Percentiles rank a stretch among this genome's conserved stretches.
Evolutionary conservation across 768 basidiomycete species (phyloP).

Genomic region (Dentipellis fragilis): DNA sequence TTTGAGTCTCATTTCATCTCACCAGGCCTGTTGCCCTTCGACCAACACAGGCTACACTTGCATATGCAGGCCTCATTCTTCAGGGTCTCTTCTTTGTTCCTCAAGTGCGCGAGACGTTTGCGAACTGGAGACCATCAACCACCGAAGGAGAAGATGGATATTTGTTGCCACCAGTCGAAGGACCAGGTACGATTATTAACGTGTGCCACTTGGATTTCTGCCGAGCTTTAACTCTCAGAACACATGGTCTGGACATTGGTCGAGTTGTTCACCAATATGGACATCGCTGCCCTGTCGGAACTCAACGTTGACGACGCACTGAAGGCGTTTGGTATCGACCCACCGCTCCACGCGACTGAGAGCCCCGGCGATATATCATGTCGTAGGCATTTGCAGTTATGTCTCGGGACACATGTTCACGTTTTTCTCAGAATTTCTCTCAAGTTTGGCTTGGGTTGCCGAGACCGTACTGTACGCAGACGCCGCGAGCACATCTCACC

Average conservation of each 20-base stretch:
- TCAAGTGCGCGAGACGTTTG: slow-evolving; percentile 44
- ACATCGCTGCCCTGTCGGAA: slow-evolving; percentile 48
- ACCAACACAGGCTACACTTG: slow-evolving; percentile 36
- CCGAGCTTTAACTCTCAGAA: slow-evolving; percentile 22
- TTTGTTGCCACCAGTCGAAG: slow-evolving; percentile 20
- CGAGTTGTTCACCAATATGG: slow-evolving; percentile 63
- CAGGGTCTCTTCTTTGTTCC: slow-evolving; percentile 63
- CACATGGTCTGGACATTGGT: slow-evolving; percentile 44
- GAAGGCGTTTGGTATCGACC: slow-evolving; percentile 32
- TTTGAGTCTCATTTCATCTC: background rate
- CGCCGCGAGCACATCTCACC: slow-evolving; percentile 25
- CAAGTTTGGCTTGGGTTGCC: slow-evolving; percentile 29
- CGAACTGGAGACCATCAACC: slow-evolving; percentile 21
- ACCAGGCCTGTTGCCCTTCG: slow-evolving; percentile 64
- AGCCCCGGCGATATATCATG: slow-evolving; percentile 33
- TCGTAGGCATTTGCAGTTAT: slow-evolving; percentile 20
- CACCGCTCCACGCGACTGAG: slow-evolving; percentile 25
- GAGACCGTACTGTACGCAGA: slow-evolving; percentile 23
- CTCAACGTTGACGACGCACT: slow-evolving; percentile 45
- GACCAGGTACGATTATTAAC: slow-evolving; percentile 22
- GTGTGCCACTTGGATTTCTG: background rate
- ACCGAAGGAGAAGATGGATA: slow-evolving; percentile 13
- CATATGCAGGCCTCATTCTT: slow-evolving; percentile 54
- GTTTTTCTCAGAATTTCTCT: slow-evolving; percentile 37
- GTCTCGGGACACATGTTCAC: slow-evolving; percentile 6